phyloP scores from a whole-genome alignment of 306 rosid species.

The Prosopis cineraria region DNA sequence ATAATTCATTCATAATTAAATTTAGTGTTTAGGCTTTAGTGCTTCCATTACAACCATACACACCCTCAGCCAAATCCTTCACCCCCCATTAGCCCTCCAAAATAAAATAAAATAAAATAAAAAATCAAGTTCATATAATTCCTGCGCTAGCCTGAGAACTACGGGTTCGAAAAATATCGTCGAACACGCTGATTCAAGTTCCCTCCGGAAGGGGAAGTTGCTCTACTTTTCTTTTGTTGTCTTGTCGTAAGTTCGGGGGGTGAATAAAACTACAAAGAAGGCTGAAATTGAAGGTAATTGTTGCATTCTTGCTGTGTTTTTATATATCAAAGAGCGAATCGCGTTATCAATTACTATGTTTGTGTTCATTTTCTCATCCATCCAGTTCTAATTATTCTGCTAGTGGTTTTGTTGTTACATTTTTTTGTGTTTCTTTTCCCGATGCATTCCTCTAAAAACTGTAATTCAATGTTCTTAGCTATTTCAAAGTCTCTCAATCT shows the following conservation, averaged over 20 bases:
- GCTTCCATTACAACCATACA: no score
- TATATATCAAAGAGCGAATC: background rate
- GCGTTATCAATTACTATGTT: background rate
- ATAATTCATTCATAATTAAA: no score
- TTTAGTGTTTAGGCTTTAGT: no score
- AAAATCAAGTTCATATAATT: no score
- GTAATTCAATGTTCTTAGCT: background rate
- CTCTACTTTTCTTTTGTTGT: background rate
- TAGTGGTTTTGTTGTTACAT: background rate
- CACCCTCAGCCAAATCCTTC: no score
- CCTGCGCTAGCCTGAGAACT: background rate
- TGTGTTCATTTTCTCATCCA: background rate
- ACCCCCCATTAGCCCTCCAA: no score
- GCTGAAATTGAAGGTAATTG: background rate
- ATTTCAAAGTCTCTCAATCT: background rate
- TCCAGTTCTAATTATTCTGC: background rate
- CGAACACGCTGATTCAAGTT: background rate
- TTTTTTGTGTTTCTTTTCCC: background rate
- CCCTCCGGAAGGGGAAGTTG: background rate
- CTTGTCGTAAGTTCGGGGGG: background rate
- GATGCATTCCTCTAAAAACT: background rate
- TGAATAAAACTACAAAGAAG: constrained; percentile 4
- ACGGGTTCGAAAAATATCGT: background rate
- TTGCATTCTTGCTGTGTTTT: background rate
- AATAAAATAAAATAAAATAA: no score